Base-by-base conservation (phyloP, 495 filamentous ascomycete species). In the Lasiosphaeria miniovina region DNA sequence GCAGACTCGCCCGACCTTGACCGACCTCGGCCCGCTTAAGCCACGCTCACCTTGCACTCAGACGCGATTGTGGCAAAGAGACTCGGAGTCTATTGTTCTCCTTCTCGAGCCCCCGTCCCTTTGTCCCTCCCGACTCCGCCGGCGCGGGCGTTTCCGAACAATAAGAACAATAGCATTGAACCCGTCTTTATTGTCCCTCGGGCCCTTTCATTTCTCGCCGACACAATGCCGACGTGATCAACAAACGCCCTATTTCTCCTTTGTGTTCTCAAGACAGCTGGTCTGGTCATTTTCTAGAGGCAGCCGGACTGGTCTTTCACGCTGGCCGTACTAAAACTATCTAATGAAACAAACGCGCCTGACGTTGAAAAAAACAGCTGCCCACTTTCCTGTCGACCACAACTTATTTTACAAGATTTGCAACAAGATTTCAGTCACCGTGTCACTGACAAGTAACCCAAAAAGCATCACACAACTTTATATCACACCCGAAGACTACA, bases 221-320 rank as follows among this genome's bases (percentile, higher is more conserved):
- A 2, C 31, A 61, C 58, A 58, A 65, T 61, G 62, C 54, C 24
- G 49, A 51, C n/a, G 32, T 51, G 24, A 55, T 36, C 12, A 38
- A 55, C 52, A 12, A 14, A 43, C 54, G 40, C 11, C 41, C 7
- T 15, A 4, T 55, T 59, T 51, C 32, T 52, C 33, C 41, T 49
- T 49, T 57, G 34, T 40, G 34, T 57, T 55, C 41, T 49, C 35
- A 15, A 56, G 36, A 36, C 63, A 61, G 58, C 65, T 60, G 61
- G 61, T 45, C 61, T 61, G 57, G 49, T 17, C 24, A 24, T 24
- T 24, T 57, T 55, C 41, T 49, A 35, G 33, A 56, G 36, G 32
- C 63, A 61, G 58, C 65, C 58, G 61, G 61, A 38, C 61, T 61
- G 57, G 49, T 17, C 50, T 9, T 55, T 52, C 55, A 49, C 66